Conservation (phyloP, 805 yeast species). For the Candida insectalens region DNA sequence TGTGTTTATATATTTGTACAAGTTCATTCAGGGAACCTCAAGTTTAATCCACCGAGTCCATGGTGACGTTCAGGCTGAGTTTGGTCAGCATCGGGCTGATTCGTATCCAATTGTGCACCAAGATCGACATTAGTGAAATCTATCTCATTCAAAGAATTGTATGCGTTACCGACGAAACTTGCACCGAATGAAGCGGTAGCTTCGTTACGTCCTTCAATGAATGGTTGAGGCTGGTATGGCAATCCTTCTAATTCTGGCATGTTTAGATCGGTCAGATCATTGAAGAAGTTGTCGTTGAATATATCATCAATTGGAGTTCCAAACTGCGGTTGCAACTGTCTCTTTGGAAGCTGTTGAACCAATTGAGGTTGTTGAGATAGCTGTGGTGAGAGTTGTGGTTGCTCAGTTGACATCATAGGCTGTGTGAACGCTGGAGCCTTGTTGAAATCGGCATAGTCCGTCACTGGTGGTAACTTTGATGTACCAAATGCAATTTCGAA, state of each 20-base stretch:
- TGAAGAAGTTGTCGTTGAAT: constrained; percentile 24
- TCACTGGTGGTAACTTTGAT: constrained; percentile 26
- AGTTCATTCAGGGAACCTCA: constrained; percentile 1
- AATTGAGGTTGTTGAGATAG: background rate
- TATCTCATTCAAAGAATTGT: constrained; percentile 26
- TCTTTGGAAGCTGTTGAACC: background rate
- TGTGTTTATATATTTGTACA: no score
- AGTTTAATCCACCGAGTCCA: background rate
- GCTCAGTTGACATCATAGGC: constrained; percentile 1
- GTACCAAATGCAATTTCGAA: constrained; percentile 28
- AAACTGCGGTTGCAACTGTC: background rate
- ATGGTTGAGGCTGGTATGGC: constrained; percentile 2
- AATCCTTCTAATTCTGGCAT: constrained; percentile 6
- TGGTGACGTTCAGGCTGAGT: background rate
- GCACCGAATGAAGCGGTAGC: background rate
- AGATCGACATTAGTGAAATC: constrained; percentile 30
- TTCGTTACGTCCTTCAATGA: background rate
- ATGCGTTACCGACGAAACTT: constrained; percentile 6
- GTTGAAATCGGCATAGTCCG: constrained; percentile 17
- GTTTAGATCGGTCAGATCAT: constrained; percentile 21
- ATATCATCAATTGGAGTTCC: constrained; percentile 17
- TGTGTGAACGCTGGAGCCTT: background rate
- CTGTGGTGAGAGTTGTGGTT: background rate
- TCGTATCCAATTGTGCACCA: constrained; percentile 10
- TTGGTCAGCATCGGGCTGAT: background rate